These are phyloP conservation scores for Colletotrichum incanum DNA, from an alignment of 2,329 filamentous ascomycete genomes.

Conservation along the genomic window DNA sequence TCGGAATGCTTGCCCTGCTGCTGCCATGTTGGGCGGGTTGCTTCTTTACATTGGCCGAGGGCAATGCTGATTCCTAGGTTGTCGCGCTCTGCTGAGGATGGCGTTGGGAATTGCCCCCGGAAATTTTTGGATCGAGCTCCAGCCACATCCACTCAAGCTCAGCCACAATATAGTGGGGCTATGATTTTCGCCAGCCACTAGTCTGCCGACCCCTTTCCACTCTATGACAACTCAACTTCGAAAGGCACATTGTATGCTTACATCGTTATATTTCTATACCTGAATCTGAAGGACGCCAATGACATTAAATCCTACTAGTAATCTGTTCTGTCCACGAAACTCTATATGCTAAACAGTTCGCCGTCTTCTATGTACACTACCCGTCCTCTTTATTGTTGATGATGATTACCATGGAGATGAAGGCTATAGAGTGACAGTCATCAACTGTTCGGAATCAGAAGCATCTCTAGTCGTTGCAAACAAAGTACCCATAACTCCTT, in stretches of 20 bases:
- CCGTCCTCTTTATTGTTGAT: neutral
- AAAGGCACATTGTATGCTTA: neutral
- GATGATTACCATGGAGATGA: neutral
- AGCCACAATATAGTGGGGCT: conserved; percentile 17
- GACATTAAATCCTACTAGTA: too few relatives aligned
- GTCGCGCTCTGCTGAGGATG: conserved; percentile 30
- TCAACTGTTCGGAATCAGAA: neutral
- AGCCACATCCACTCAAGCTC: conserved; percentile 22
- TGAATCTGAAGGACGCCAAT: too few relatives aligned
- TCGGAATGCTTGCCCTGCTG: conserved; percentile 56
- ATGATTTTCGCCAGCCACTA: conserved; percentile 2
- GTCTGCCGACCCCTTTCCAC: neutral
- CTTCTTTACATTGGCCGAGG: conserved; percentile 17
- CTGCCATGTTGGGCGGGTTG: conserved; percentile 52
- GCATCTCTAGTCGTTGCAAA: neutral
- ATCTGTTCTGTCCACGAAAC: neutral
- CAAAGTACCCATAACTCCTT: neutral
- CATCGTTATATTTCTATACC: neutral
- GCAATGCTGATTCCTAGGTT: conserved; percentile 29
- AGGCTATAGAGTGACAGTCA: neutral
- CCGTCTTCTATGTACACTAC: too few relatives aligned
- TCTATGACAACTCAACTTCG: neutral
- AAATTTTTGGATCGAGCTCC: conserved; percentile 44
- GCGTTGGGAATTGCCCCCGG: conserved; percentile 37
- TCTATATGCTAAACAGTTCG: neutral